Conservation (phyloP, 2,329 filamentous ascomycete genomes). For the Thermothelomyces thermophilus region DNA sequence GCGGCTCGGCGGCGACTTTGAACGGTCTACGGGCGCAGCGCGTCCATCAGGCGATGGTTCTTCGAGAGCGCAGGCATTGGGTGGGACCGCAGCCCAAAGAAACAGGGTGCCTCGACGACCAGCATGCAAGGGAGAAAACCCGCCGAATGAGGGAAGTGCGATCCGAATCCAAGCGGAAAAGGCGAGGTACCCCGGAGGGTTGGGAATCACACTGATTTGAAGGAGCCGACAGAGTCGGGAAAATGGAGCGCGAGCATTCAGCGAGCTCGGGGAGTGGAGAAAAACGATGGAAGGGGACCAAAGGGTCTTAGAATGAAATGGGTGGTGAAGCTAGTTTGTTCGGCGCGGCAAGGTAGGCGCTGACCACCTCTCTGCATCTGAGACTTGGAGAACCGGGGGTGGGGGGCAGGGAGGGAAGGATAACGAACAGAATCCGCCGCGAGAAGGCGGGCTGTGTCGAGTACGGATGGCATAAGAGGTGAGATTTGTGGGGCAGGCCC, state of each 20-base stretch:
- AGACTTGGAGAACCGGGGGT: neutral
- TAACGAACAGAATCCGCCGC: neutral
- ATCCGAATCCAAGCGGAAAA: neutral
- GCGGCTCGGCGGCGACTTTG: constrained; percentile 17
- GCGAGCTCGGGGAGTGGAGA: constrained; percentile 16
- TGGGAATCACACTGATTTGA: constrained; percentile 11
- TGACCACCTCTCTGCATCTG: too few relatives aligned
- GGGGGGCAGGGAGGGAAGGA: neutral
- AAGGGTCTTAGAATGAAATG: constrained; percentile 13
- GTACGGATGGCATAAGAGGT: neutral
- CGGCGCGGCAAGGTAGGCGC: neutral
- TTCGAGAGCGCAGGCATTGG: constrained; percentile 14
- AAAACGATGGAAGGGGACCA: constrained; percentile 12
- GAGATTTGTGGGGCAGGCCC: constrained; percentile 9
- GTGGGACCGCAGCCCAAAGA: neutral
- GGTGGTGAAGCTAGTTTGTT: constrained; percentile 10
- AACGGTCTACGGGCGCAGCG: constrained; percentile 17
- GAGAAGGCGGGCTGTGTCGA: constrained; percentile 7
- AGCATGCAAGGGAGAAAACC: neutral
- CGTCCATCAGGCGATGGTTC: constrained; percentile 22
- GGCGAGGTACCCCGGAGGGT: constrained; percentile 13
- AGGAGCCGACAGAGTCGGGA: constrained; percentile 12
- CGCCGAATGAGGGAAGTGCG: neutral
- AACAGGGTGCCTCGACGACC: constrained; percentile 1
- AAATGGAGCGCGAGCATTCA: constrained; percentile 1